Conservation (phyloP, 1,284 basidiomycete genomes). For the Papiliotrema flavescens region DNA sequence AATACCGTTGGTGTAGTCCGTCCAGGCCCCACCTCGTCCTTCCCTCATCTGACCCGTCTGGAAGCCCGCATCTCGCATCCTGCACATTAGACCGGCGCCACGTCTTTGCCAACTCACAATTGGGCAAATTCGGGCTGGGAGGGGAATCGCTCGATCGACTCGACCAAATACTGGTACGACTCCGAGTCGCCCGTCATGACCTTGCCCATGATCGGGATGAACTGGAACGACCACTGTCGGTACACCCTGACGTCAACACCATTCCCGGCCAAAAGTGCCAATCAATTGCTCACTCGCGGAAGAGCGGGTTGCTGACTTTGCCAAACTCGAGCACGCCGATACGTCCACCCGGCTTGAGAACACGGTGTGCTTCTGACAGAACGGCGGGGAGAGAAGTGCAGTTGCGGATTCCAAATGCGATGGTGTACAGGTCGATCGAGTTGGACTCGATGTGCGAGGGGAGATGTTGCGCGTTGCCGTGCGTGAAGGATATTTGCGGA, state of each 20-base stretch:
- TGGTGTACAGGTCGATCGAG: constrained; percentile 93
- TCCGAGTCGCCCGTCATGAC: constrained; percentile 92
- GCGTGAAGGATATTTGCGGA: constrained; percentile 87
- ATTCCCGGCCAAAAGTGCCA: background rate
- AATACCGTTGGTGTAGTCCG: constrained; percentile 78
- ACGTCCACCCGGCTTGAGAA: constrained; percentile 92
- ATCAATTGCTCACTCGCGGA: constrained; percentile 68
- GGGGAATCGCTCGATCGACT: constrained; percentile 95
- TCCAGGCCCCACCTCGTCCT: constrained; percentile 82
- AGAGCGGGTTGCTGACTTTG: constrained; percentile 81
- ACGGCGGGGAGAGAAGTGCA: constrained; percentile 91
- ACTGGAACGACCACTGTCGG: constrained; percentile 92
- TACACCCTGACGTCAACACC: constrained; percentile 62
- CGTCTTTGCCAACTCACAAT: constrained; percentile 55
- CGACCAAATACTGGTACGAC: constrained; percentile 96
- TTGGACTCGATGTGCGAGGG: constrained; percentile 62
- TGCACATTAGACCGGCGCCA: constrained; percentile 10
- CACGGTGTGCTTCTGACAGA: constrained; percentile 83
- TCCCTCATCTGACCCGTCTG: constrained; percentile 65
- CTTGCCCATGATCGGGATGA: constrained; percentile 91
- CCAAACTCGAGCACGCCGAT: constrained; percentile 98
- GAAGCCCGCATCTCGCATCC: constrained; percentile 77
- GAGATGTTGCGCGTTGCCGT: constrained; percentile 88
- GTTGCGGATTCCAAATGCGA: constrained; percentile 98
- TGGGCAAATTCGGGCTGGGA: constrained; percentile 82